Conservation (phyloP, 1,284 basidiomycete species). For the Microstroma glucosiphilum region DNA sequence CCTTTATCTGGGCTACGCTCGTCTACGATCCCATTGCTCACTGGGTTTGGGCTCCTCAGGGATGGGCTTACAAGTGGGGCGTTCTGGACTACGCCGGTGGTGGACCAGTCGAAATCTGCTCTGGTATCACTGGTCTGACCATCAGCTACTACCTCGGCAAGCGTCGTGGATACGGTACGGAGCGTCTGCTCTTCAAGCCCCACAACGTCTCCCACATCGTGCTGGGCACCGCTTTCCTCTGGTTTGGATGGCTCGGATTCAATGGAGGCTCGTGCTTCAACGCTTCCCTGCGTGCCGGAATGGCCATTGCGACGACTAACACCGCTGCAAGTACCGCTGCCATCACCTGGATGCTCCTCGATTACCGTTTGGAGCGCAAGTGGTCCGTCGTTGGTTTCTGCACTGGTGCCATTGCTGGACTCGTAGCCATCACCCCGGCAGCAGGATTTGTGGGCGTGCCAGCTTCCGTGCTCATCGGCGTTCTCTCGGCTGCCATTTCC, state of each 20-base stretch:
- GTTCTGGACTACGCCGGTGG: constrained; percentile 71
- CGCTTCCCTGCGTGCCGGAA: constrained; percentile 78
- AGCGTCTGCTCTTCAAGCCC: constrained; percentile 80
- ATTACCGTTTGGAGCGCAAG: constrained; percentile 74
- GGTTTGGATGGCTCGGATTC: constrained; percentile 94
- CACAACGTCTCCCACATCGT: constrained; percentile 86
- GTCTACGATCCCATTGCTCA: constrained; percentile 54
- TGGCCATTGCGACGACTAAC: constrained; percentile 84
- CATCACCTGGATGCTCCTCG: constrained; percentile 80
- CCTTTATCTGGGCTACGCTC: constrained; percentile 76
- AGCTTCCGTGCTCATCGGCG: constrained; percentile 66
- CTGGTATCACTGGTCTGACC: constrained; percentile 76
- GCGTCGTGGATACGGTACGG: constrained; percentile 78
- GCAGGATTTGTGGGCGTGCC: constrained; percentile 59
- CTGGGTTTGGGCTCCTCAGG: constrained; percentile 83
- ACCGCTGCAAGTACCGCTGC: constrained; percentile 64
- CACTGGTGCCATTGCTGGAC: constrained; percentile 53
- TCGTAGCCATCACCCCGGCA: constrained; percentile 52
- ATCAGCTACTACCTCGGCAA: constrained; percentile 88
- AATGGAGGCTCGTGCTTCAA: constrained; percentile 83
- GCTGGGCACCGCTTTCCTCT: constrained; percentile 79
- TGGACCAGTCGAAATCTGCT: constrained; percentile 86
- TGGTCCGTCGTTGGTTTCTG: constrained; percentile 58
- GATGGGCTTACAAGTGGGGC: constrained; percentile 86
- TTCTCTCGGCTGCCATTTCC: constrained; percentile 67